phyloP scores from a whole-genome alignment of 1,284 basidiomycete species.

The Tetrapyrgos nigripes region DNA sequence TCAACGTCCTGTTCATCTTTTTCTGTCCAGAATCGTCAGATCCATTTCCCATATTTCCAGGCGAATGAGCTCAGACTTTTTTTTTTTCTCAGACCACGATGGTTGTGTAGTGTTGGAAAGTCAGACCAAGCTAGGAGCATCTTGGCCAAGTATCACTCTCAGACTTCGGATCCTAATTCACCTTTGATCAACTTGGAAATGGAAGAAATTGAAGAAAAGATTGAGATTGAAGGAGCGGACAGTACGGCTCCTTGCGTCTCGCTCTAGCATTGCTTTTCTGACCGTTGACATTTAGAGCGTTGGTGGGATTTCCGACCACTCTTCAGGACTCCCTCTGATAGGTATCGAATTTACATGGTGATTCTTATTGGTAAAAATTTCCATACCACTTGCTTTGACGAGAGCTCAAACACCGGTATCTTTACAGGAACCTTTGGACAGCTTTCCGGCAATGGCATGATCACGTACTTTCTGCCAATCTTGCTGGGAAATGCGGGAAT shows the following conservation, averaged over 20 bases:
- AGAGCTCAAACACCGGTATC: neutral
- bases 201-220: constrained; percentile 58
- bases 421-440: constrained; percentile 45
- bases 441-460: constrained; percentile 48
- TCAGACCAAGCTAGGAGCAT: constrained; percentile 46
- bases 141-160: constrained; percentile 54
- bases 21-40: constrained; percentile 53
- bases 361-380: constrained; percentile 48
- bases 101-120: constrained; percentile 54
- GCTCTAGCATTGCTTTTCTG: neutral
- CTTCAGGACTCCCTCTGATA: constrained; percentile 49
- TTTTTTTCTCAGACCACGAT: constrained; percentile 48
- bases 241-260: constrained; percentile 37
- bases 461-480: constrained; percentile 57
- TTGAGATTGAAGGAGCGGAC: constrained; percentile 49
- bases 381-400: constrained; percentile 2
- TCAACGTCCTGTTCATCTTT: constrained; percentile 53
- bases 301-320: constrained; percentile 65
- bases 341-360: constrained; percentile 57
- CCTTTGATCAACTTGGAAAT: constrained; percentile 59
- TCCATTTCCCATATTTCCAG: constrained; percentile 21
- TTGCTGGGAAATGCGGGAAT: constrained; percentile 53
- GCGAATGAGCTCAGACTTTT: constrained; percentile 3
- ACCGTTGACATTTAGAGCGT: constrained; percentile 35
- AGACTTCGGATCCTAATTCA: constrained; percentile 50